A percentile compares a stretch with the other conserved stretches of the same genome.
phyloP scores from a whole-genome alignment of 495 filamentous ascomycete genomes.

The Penicillium tannophilum region DNA sequence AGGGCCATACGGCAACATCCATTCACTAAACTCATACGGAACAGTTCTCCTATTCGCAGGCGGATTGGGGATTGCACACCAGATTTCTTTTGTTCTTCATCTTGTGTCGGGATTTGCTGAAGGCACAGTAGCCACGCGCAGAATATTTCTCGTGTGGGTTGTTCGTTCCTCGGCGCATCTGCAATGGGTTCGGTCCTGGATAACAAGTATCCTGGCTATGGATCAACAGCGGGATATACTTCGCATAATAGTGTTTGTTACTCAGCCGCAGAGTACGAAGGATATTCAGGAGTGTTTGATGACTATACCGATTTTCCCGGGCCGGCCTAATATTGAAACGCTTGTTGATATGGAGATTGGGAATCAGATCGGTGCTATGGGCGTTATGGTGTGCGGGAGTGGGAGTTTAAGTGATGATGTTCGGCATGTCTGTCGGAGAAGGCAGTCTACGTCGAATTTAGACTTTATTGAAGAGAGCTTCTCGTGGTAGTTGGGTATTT shows the following conservation, averaged over 20 bases:
- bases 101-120: constrained; percentile 73
- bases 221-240: constrained; percentile 75
- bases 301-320: constrained; percentile 83
- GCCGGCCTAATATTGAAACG: constrained; percentile 77
- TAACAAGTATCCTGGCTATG: constrained; percentile 82
- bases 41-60: constrained; percentile 88
- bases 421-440: constrained; percentile 67
- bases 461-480: constrained; percentile 90
- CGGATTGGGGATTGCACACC: constrained; percentile 92
- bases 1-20: constrained; percentile 84
- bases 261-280: constrained; percentile 70
- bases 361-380: constrained; percentile 81
- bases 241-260: constrained; percentile 84
- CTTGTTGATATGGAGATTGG: constrained; percentile 75
- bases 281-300: constrained; percentile 69
- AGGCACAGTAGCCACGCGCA: constrained; percentile 75
- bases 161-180: constrained; percentile 83
- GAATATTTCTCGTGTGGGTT: constrained; percentile 84
- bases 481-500: constrained; percentile 63
- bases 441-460: constrained; percentile 63
- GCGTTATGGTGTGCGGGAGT: constrained; percentile 86
- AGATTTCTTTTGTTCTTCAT: constrained; percentile 81
- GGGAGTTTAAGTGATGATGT: constrained; percentile 84
- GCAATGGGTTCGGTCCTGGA: constrained; percentile 92
- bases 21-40: constrained; percentile 85